Evolutionary conservation across 2,329 filamentous ascomycete genomes (phyloP).

Genomic region (Xylariaceae sp.): DNA sequence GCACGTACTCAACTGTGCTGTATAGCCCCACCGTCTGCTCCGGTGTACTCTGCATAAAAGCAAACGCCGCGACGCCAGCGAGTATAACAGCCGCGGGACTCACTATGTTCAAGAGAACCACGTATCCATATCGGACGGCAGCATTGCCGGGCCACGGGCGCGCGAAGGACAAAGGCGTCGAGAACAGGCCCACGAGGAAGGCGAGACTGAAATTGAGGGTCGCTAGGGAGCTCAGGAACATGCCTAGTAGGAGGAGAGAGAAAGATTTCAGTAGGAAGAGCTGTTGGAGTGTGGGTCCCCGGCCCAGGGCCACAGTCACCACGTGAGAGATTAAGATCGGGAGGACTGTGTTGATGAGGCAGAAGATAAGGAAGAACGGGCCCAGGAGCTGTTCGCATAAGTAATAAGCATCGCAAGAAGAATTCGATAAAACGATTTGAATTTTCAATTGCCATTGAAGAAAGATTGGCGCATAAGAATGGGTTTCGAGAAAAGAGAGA

Average conservation of each 20-base stretch:
- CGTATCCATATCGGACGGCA: slow-evolving; percentile 39
- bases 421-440: not conserved
- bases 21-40: slow-evolving; percentile 1
- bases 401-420: slow-evolving; percentile 3
- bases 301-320: slow-evolving; percentile 39
- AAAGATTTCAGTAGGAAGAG: slow-evolving; percentile 81
- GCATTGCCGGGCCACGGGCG: slow-evolving; percentile 42
- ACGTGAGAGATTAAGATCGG: slow-evolving; percentile 54
- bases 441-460: slow-evolving; percentile 3
- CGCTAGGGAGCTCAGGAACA: slow-evolving; percentile 86
- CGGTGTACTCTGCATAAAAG: not conserved
- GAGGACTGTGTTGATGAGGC: slow-evolving; percentile 50
- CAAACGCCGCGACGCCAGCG: slow-evolving; percentile 43
- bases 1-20: slow-evolving; percentile 48
- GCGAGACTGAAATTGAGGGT: slow-evolving; percentile 94
- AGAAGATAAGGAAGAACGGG: slow-evolving; percentile 55
- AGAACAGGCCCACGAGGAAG: slow-evolving; percentile 76
- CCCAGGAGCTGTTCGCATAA: slow-evolving; percentile 50
- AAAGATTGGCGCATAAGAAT: not conserved
- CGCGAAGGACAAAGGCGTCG: slow-evolving; percentile 75
- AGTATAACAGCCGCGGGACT: slow-evolving; percentile 58
- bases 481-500: not conserved
- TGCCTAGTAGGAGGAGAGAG: slow-evolving; percentile 85
- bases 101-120: slow-evolving; percentile 53
- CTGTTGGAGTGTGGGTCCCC: slow-evolving; percentile 59